Base-by-base conservation (phyloP, 352 stramenopile species). In the Phytophthora podocarpi region DNA sequence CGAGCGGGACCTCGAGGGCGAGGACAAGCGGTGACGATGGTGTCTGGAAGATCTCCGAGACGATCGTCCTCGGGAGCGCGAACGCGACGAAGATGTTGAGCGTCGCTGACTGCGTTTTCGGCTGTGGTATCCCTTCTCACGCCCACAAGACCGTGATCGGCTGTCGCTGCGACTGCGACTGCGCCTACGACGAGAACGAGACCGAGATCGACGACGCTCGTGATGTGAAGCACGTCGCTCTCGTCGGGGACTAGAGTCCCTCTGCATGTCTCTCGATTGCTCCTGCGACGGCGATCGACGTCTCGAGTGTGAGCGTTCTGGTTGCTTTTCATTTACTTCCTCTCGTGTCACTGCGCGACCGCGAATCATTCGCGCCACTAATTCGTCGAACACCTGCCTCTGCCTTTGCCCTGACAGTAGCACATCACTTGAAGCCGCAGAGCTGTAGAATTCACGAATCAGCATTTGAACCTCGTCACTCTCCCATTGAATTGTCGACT, bases 21-120 rank as follows among this genome's bases (percentile, higher is more conserved):
- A 74, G 31, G 63, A 72, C 0, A 57, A 76, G 55, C 55, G 46
- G 34, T 48, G 59, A 21, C 60, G 59, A 42, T 27, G 45, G 18
- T 53, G 60, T 50, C 41, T 48, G 16, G 51, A 72, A 26, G 26
- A 54, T 42, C 41, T 66, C 13, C 49, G 15, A 53, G 62, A 54
- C 16, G 63, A 60, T 16, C 41, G 55, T 10, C 32, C 37, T 50
- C 52, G 73, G 35, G 46, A 66, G n/a, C 54, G 62, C 15, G 75
- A 83, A 16, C 62, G 60, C 13, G 70, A 84, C 15, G 56, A 72
- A 40, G 74, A 85, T 27, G 27, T 28, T 5, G 72, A 85, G 28
- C 58, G 67, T 34, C 46, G 48, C 20, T 45, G 58, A 34, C 63
- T 65, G 26, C 57, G 60, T 45, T 34, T 53, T 40, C 45, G 64